phyloP scores from a whole-genome alignment of 2,329 filamentous ascomycete species.

The Myriosclerotinia duriaeana region DNA sequence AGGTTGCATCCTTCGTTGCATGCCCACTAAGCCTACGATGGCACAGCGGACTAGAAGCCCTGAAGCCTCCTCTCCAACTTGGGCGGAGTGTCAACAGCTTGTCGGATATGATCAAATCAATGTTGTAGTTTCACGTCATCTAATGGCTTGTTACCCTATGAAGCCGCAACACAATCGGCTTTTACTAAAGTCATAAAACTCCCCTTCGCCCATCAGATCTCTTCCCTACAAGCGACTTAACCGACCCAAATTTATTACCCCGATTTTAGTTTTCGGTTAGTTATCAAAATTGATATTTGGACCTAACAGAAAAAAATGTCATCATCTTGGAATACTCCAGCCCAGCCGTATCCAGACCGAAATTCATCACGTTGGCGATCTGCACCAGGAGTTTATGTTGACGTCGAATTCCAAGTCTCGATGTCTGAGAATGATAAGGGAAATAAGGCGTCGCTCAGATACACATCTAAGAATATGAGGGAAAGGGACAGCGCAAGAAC shows the following conservation, averaged over 20 bases:
- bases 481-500: conserved; percentile 32
- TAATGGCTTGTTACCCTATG: background rate
- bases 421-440: conserved; percentile 31
- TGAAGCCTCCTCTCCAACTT: conserved; percentile 20
- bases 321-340: conserved; percentile 15
- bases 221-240: background rate
- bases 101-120: conserved; percentile 15
- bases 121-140: conserved; percentile 16
- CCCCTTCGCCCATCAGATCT: background rate
- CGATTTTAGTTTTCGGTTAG: background rate
- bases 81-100: conserved; percentile 16
- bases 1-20: conserved; percentile 21
- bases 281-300: conserved; percentile 5
- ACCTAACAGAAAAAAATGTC: conserved; percentile 8
- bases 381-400: conserved; percentile 35
- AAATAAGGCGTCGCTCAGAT: conserved; percentile 34
- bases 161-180: background rate
- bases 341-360: conserved; percentile 22
- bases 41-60: conserved; percentile 21
- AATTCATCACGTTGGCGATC: conserved; percentile 8
- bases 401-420: conserved; percentile 38
- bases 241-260: background rate
- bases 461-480: conserved; percentile 36
- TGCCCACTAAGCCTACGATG: conserved; percentile 15
- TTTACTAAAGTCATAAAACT: conserved; percentile 15